Percentiles rank a stretch among this genome's conserved stretches.
Conservation (phyloP, 129 eudicot species). For the Smallanthus sonchifolius region DNA sequence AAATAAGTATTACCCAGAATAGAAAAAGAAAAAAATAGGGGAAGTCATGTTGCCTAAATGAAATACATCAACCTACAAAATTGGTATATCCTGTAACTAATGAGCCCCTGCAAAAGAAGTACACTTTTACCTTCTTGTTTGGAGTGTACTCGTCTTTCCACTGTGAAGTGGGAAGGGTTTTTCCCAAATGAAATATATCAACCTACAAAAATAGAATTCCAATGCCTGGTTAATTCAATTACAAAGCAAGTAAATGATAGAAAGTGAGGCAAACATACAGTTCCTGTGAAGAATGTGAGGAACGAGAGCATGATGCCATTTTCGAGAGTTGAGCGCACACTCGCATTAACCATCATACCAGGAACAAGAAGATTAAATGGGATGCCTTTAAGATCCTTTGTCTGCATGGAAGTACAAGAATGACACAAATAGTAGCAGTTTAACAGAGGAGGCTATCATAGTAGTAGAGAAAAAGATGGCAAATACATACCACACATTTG, state of each 20-base stretch:
- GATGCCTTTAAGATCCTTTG: constrained; percentile 90
- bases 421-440: constrained; percentile 11
- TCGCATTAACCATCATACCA: constrained; percentile 96
- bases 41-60: background rate
- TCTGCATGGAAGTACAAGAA: constrained; percentile 38
- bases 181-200: constrained; percentile 77
- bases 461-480: background rate
- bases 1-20: background rate
- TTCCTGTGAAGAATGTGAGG: constrained; percentile 91
- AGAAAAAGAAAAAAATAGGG: background rate
- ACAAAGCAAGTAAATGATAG: background rate
- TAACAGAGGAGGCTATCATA: background rate
- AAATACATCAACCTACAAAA: background rate
- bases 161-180: constrained; percentile 50
- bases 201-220: constrained; percentile 42
- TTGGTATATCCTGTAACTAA: background rate
- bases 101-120: constrained; percentile 8
- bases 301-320: constrained; percentile 91
- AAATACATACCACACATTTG: constrained; percentile 71
- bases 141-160: constrained; percentile 79
- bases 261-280: constrained; percentile 49
- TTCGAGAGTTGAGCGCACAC: constrained; percentile 74
- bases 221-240: constrained; percentile 1
- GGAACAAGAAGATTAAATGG: constrained; percentile 89
- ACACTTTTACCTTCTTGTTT: constrained; percentile 66